Conservation (phyloP, 179 eudicot genomes). For the Spinacia oleracea region DNA sequence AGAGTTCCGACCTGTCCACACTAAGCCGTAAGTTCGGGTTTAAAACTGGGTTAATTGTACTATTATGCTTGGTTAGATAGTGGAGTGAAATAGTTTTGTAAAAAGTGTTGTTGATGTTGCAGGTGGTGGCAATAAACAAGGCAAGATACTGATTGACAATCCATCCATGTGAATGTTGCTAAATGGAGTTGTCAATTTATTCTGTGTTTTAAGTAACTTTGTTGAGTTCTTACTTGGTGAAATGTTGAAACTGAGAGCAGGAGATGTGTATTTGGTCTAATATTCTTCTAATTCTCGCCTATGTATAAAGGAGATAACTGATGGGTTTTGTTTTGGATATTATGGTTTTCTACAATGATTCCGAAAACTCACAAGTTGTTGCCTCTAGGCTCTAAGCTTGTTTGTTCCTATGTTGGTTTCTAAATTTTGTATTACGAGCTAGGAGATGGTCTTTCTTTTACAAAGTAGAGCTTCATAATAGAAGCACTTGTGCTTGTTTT, state of each 20-base stretch:
- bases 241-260: constrained; percentile 22
- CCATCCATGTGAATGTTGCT: constrained; percentile 25
- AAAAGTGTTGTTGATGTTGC: constrained; percentile 11
- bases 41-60: not conserved
- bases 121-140: constrained; percentile 52
- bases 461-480: not conserved
- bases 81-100: not conserved
- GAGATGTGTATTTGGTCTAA: constrained; percentile 30
- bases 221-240: constrained; percentile 18
- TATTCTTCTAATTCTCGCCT: constrained; percentile 14
- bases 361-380: not conserved
- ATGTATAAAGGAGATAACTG: constrained; percentile 33
- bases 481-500: not conserved
- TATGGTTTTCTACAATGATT: constrained; percentile 20
- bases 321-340: constrained; percentile 33
- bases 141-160: constrained; percentile 37
- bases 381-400: not conserved
- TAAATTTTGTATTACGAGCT: not conserved
- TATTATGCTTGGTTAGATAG: not conserved
- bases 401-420: not conserved
- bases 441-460: not conserved
- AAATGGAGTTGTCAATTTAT: not conserved
- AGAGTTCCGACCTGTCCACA: constrained; percentile 70
- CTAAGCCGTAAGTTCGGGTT: constrained; percentile 53
- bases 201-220: constrained; percentile 24